phyloP scores from a whole-genome alignment of 768 basidiomycete genomes.

The Dendrothele bispora region DNA sequence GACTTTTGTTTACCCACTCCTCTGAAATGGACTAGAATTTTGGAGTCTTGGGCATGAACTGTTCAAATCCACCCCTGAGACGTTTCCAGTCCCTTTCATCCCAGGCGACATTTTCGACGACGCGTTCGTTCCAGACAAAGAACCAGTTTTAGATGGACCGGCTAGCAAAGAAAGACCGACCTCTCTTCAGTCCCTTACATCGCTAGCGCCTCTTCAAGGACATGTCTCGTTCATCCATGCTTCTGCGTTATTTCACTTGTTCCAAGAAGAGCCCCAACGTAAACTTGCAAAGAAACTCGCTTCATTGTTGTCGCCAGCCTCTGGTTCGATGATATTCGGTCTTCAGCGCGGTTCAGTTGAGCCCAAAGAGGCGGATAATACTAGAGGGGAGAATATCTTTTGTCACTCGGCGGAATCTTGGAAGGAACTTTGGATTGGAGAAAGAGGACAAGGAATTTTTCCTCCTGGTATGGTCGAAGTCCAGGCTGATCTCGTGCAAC shows the following conservation, averaged over 20 bases:
- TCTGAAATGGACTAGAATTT: constrained; percentile 28
- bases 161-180: constrained; percentile 17
- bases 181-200: constrained; percentile 29
- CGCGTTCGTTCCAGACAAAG: constrained; percentile 27
- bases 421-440: constrained; percentile 17
- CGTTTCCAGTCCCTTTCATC: constrained; percentile 43
- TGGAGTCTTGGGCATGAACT: constrained; percentile 50
- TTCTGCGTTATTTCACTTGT: constrained; percentile 43
- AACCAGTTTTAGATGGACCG: constrained; percentile 17
- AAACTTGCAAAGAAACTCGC: constrained; percentile 32
- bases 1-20: not conserved
- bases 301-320: constrained; percentile 28
- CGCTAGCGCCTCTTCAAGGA: constrained; percentile 40
- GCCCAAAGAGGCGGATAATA: constrained; percentile 15
- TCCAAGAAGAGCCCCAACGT: constrained; percentile 32
- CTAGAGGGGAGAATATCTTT: constrained; percentile 7
- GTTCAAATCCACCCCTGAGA: constrained; percentile 37
- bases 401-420: constrained; percentile 20
- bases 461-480: too few species aligned
- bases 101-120: constrained; percentile 43
- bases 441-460: too few species aligned
- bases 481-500: too few species aligned
- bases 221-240: constrained; percentile 43
- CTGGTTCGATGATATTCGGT: constrained; percentile 38
- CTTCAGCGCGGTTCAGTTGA: constrained; percentile 20